These are phyloP conservation scores for Linaria vulgaris DNA, from an alignment of 257 asterid species.

Conservation along the genomic window DNA sequence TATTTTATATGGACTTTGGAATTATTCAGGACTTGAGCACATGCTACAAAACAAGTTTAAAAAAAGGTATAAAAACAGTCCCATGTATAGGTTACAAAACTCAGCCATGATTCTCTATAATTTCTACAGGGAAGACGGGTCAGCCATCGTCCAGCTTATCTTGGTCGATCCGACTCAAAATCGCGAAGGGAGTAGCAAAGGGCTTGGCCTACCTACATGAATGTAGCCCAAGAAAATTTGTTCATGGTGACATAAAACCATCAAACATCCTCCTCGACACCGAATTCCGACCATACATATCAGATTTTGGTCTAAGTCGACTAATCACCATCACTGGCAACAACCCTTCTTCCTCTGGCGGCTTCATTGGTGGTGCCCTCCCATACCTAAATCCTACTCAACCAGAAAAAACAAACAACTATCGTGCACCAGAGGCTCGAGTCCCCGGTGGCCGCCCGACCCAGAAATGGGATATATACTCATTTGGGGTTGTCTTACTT, in stretches of 20 bases:
- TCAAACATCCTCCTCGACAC: constrained; percentile 88
- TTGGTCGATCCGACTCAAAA: constrained; percentile 70
- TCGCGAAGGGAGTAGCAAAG: constrained; percentile 71
- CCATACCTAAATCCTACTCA: constrained; percentile 64
- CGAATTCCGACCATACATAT: constrained; percentile 63
- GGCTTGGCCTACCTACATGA: constrained; percentile 94
- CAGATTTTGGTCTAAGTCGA: constrained; percentile 90
- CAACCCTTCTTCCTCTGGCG: constrained; percentile 83
- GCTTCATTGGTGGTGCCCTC: constrained; percentile 84
- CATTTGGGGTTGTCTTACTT: constrained; percentile 81
- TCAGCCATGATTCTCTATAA: neutral
- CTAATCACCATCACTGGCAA: constrained; percentile 85
- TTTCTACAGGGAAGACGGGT: constrained; percentile 58
- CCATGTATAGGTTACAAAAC: too few relatives aligned
- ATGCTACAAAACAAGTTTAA: too few relatives aligned
- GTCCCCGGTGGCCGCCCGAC: constrained; percentile 59
- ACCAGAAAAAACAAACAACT: constrained; percentile 55
- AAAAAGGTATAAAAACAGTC: too few relatives aligned
- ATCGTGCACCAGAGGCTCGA: constrained; percentile 84
- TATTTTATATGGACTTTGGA: too few relatives aligned
- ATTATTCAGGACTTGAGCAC: too few relatives aligned
- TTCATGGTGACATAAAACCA: constrained; percentile 83
- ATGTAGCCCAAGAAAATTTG: constrained; percentile 89
- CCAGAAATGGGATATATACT: constrained; percentile 95
- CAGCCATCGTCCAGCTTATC: constrained; percentile 60